A percentile compares a stretch with the other conserved stretches of the same genome.
These are phyloP conservation scores for Cubamyces lactineus DNA, from an alignment of 768 basidiomycete species.

Conservation along the genomic window DNA sequence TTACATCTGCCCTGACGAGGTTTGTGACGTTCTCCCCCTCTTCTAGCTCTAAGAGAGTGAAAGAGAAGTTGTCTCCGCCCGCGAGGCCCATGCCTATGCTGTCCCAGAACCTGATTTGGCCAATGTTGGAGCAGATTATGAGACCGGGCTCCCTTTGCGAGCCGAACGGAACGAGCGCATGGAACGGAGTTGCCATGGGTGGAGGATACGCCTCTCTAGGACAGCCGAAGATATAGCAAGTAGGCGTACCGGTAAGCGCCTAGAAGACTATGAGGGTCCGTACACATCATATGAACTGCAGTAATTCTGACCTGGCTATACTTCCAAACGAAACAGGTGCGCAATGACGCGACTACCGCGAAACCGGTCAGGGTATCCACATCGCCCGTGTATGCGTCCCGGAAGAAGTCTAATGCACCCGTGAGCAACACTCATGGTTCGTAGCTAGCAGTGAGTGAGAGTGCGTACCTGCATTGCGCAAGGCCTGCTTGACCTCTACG, in stretches of 20 bases:
- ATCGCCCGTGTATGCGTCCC: constrained; percentile 68
- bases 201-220: constrained; percentile 53
- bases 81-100: constrained; percentile 83
- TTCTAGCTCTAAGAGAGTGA: constrained; percentile 51
- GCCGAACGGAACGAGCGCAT: constrained; percentile 65
- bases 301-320: constrained; percentile 59
- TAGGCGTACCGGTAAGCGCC: constrained; percentile 71
- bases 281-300: not conserved
- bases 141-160: constrained; percentile 83
- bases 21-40: constrained; percentile 65
- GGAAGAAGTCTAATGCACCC: constrained; percentile 58
- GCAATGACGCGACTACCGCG: constrained; percentile 68
- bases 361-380: constrained; percentile 76
- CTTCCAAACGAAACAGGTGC: constrained; percentile 85
- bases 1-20: constrained; percentile 66
- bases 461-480: constrained; percentile 68
- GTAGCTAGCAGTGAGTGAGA: not conserved
- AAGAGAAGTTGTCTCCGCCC: constrained; percentile 69
- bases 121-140: constrained; percentile 71
- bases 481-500: constrained; percentile 71
- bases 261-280: constrained; percentile 27
- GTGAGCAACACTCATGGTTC: constrained; percentile 3
- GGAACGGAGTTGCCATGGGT: constrained; percentile 52
- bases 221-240: constrained; percentile 82
- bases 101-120: constrained; percentile 86